Conservation (phyloP, 2,329 filamentous ascomycete genomes). For the Moelleriella libera region DNA sequence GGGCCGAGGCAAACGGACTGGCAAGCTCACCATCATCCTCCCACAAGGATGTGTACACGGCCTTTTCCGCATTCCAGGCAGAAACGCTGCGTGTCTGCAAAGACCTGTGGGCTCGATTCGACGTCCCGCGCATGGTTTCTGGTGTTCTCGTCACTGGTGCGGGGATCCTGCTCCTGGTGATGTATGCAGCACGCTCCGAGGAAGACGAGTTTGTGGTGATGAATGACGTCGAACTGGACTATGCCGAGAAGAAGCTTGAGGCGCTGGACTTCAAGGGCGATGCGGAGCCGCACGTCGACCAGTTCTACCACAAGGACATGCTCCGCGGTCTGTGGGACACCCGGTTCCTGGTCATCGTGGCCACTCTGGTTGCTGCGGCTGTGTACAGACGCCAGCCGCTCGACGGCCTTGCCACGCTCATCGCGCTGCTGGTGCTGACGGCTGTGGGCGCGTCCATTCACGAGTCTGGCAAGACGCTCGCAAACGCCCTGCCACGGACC, state of each 20-base stretch:
- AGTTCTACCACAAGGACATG: conserved; percentile 16
- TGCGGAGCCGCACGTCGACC: conserved; percentile 25
- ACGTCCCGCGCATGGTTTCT: conserved; percentile 70
- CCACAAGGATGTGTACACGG: conserved; percentile 30
- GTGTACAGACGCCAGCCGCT: conserved; percentile 17
- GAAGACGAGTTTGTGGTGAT: conserved; percentile 39
- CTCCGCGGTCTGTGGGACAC: conserved; percentile 21
- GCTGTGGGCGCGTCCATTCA: conserved; percentile 30
- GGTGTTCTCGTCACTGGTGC: conserved; percentile 59
- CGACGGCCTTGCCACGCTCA: conserved; percentile 24
- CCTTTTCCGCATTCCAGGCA: conserved; percentile 61
- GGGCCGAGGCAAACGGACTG: conserved; percentile 27
- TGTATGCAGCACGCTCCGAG: conserved; percentile 53
- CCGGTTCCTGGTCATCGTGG: conserved; percentile 17
- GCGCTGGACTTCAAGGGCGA: conserved; percentile 23
- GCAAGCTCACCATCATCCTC: conserved; percentile 10
- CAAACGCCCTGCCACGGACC: conserved; percentile 50
- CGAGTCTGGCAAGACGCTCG: conserved; percentile 26
- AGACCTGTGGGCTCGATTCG: conserved; percentile 81
- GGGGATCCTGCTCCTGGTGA: conserved; percentile 52
- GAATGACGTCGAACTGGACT: conserved; percentile 43
- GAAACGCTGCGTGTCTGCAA: conserved; percentile 71
- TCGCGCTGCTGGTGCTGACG: conserved; percentile 18
- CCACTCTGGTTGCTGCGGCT: conserved; percentile 13
- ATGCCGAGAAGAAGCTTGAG: conserved; percentile 43